Conservation (phyloP, 768 basidiomycete species). For the Tulasnella sp. region DNA sequence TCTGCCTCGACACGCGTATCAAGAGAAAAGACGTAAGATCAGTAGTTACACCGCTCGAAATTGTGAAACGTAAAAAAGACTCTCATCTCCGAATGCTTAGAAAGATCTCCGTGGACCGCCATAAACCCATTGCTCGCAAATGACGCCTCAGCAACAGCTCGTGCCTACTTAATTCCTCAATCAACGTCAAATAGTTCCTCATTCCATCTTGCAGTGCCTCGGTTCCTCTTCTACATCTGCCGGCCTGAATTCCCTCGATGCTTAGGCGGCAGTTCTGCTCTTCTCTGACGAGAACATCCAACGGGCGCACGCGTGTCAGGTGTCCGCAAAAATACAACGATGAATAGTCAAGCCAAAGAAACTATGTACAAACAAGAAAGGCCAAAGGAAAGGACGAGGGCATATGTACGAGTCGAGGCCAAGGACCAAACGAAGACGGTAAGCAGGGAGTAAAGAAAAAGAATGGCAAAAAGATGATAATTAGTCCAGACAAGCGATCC, state of each 20-base stretch:
- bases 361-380: slow-evolving; percentile 15
- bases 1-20: not conserved
- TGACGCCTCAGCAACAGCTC: not conserved
- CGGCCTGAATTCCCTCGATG: not conserved
- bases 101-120: not conserved
- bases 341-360: not conserved
- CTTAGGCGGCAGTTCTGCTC: no score
- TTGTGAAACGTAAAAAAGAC: not conserved
- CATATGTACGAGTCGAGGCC: not conserved
- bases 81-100: not conserved
- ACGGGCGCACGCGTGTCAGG: not conserved
- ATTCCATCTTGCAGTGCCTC: no score
- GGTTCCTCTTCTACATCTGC: not conserved
- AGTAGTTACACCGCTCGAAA: not conserved
- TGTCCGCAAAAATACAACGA: slow-evolving; percentile 4
- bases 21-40: not conserved
- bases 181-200: no score
- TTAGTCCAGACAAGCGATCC: slow-evolving; percentile 14
- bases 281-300: not conserved
- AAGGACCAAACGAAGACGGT: not conserved
- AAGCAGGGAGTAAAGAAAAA: slow-evolving; percentile 25
- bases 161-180: not conserved
- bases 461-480: slow-evolving; percentile 21
- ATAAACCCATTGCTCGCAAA: not conserved
- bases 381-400: slow-evolving; percentile 1